A percentile compares a stretch with the other conserved stretches of the same genome.
Evolutionary conservation across 2,329 filamentous ascomycete species (phyloP).

Genomic region (Tolypocladium album): DNA sequence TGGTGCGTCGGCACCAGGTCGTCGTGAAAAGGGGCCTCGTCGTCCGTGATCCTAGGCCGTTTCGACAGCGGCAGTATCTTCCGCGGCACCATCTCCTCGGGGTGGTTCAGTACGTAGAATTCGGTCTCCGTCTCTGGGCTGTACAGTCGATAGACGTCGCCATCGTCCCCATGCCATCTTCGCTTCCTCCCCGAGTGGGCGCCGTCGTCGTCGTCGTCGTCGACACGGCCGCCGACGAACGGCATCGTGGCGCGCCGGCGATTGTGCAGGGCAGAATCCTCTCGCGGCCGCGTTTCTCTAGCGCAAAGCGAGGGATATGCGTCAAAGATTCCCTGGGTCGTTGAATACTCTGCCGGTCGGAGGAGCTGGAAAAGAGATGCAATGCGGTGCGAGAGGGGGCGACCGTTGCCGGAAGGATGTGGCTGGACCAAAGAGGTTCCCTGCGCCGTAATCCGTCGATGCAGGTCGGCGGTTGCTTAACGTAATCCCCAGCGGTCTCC

Average conservation of each 20-base stretch:
- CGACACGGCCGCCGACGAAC: conserved; percentile 15
- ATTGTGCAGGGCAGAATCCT: background rate
- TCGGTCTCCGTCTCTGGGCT: conserved; percentile 13
- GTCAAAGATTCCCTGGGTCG: background rate
- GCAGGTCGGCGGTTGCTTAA: background rate
- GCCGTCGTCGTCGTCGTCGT: conserved; percentile 17
- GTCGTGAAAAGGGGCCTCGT: conserved; percentile 10
- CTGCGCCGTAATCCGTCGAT: background rate
- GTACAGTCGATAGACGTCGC: conserved; percentile 14
- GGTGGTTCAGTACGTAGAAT: conserved; percentile 15
- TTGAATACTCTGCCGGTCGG: background rate
- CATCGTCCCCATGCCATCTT: conserved; percentile 19
- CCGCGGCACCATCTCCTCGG: conserved; percentile 13
- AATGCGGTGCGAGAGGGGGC: background rate
- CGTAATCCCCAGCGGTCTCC: conserved; percentile 1
- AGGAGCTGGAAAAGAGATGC: background rate
- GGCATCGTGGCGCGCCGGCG: conserved; percentile 16
- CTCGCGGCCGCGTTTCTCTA: background rate
- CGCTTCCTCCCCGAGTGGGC: conserved; percentile 22
- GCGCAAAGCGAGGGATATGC: background rate
- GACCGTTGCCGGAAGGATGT: background rate
- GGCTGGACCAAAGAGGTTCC: background rate
- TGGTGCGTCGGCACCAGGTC: conserved; percentile 8
- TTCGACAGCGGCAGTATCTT: conserved; percentile 20
- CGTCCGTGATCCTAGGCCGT: conserved; percentile 17